Evolutionary conservation across 345 rosid genomes (phyloP), one percentile per base, ranked within the genome.

Genomic region (Syzygium oleosum): DNA sequence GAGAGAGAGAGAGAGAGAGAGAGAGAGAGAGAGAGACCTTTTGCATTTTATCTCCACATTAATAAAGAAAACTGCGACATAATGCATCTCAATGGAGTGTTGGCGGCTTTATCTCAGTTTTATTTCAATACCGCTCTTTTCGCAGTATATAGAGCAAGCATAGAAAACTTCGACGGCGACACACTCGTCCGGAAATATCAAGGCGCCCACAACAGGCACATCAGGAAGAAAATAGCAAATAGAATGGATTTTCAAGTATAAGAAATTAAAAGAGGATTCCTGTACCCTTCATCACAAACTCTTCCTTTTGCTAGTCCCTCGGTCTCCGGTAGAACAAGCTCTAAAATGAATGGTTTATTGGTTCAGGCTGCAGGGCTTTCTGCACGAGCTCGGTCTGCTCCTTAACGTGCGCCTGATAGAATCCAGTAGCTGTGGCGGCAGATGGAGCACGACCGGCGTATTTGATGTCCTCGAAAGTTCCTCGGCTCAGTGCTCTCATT

Each of bases 191-290:
- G 14, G 27, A 34, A 73, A 21, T 73, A 73, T 73, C 83, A 73
- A 38, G 14, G 73, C 0, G 83, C 83, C 83, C 49, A 0, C 80
- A 38, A 73, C 49, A 73, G 83, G 83, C 83, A 73, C 19, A 38
- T 73, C 49, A 5, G 83, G 7, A 73, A 73, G 83, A 41, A 73
- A 73, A 38, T 73, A 73, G 49, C 83, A 73, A 38, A 21, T 73
- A 38, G 83, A 73, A 73, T 12, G 23, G 9, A 19, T 38, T 34
- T 73, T 34, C 80, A 73, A 38, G 46, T 34, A 34, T 31, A 68
- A 68, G 8, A 73, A 73, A 19, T 41, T 73, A 34, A 19, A 91
- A 19, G 95, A 94, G 87, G 93, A 88, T n/a, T 38, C 90, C 91
- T 13, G 88, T 89, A 14, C 25, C 86, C 87, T 34, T 34, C 61